Evolutionary conservation across 73 alveolate species (phyloP).

Genomic region (Stentor roeselii): DNA sequence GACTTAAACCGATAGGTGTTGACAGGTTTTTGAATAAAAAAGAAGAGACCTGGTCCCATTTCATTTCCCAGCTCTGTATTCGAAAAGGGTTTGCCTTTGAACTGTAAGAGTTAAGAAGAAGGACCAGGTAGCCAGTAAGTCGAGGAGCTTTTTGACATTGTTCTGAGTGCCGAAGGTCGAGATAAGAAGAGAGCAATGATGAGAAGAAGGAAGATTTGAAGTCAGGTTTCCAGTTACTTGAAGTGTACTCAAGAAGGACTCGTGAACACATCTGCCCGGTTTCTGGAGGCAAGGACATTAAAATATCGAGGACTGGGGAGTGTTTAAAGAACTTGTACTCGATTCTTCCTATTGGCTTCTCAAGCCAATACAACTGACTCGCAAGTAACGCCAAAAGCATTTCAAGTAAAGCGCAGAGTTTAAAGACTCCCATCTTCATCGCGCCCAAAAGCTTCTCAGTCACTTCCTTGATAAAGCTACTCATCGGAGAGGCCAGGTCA

Average conservation of each 20-base stretch:
- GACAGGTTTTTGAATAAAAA: background rate
- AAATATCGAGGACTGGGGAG: constrained; percentile 10
- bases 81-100: background rate
- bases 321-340: background rate
- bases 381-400: background rate
- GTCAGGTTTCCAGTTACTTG: background rate
- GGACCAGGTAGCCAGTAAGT: background rate
- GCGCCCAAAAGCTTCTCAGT: background rate
- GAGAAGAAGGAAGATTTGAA: background rate
- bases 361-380: constrained; percentile 13
- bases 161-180: background rate
- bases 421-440: background rate
- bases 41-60: background rate
- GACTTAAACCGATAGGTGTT: background rate
- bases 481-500: constrained; percentile 23
- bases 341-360: background rate
- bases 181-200: background rate
- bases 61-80: constrained; percentile 15
- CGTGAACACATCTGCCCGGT: background rate
- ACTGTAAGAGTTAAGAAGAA: background rate
- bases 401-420: background rate
- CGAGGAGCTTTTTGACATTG: background rate
- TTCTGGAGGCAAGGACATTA: background rate
- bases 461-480: background rate
- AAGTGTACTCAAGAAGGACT: background rate